These are phyloP conservation scores for Thinopyrum obtusiflorum DNA, from an alignment of 202 grass and related monocot genomes.

Conservation along the genomic window DNA sequence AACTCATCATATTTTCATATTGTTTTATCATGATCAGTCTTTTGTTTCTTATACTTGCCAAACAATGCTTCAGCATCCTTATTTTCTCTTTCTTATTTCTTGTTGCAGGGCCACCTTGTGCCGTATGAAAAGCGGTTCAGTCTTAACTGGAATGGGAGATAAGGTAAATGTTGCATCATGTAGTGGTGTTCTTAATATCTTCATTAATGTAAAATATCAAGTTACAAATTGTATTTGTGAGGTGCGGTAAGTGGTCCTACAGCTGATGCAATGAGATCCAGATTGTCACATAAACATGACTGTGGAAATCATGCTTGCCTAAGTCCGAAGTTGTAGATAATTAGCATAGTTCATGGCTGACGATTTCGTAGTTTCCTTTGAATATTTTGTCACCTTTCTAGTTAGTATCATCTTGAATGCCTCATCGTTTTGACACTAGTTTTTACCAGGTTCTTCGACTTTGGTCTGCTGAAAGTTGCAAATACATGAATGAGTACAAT, in stretches of 20 bases:
- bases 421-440: constrained; percentile 6
- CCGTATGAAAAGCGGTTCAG: constrained; percentile 73
- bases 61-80: neutral
- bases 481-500: constrained; percentile 72
- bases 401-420: neutral
- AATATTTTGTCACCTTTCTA: neutral
- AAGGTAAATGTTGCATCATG: constrained; percentile 46
- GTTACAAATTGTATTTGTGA: neutral
- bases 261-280: neutral
- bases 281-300: neutral
- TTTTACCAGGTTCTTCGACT: constrained; percentile 59
- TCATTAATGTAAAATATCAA: constrained; percentile 8
- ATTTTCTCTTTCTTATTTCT: constrained; percentile 10
- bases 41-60: neutral
- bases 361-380: neutral
- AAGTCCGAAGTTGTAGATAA: neutral
- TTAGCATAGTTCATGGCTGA: neutral
- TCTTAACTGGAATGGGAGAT: constrained; percentile 86
- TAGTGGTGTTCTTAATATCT: constrained; percentile 8
- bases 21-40: constrained; percentile 1
- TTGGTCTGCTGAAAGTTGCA: constrained; percentile 90
- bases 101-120: constrained; percentile 65
- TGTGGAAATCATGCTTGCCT: neutral
- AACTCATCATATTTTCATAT: constrained; percentile 5
- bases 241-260: neutral